A percentile compares a stretch with the other conserved stretches of the same genome.
Evolutionary conservation across 2,329 filamentous ascomycete species (phyloP).

Genomic region (Colletotrichum filicis): DNA sequence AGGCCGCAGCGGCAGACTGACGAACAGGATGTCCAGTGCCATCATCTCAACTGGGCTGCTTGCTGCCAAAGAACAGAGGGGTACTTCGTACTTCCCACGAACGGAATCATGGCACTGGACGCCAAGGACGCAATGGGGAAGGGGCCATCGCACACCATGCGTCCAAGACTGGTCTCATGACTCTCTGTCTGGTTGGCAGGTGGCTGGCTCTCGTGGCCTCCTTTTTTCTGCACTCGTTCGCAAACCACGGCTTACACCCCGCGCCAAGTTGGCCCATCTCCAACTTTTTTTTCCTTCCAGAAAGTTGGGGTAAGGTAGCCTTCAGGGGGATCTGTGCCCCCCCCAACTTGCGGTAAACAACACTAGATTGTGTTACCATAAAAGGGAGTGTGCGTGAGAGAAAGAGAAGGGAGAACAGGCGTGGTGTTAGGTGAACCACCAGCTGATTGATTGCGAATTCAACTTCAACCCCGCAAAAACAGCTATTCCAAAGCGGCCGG

Average conservation of each 20-base stretch:
- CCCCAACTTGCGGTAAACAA: not conserved
- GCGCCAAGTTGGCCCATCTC: constrained; percentile 11
- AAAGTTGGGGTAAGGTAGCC: not conserved
- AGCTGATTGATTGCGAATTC: not conserved
- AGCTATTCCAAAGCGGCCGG: not conserved
- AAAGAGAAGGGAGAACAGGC: not conserved
- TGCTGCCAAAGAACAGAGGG: not conserved
- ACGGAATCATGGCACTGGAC: not conserved
- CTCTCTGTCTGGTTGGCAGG: constrained; percentile 24
- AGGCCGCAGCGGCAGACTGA: not conserved
- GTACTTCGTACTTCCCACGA: not conserved
- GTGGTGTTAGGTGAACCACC: not conserved
- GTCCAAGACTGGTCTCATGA: constrained; percentile 32
- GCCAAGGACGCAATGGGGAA: constrained; percentile 13
- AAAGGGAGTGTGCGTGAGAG: not conserved
- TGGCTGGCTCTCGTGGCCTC: constrained; percentile 31
- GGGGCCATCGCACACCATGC: constrained; percentile 20
- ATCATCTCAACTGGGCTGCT: not conserved
- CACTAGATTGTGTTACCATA: not conserved
- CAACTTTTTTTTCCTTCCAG: not conserved
- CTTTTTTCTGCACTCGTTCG: not conserved
- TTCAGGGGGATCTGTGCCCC: not conserved
- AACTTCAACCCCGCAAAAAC: not conserved
- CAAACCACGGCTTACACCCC: constrained; percentile 8
- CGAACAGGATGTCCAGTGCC: not conserved